phyloP scores from a whole-genome alignment of 1,139 yeast species.

The Arxiozyma bovina region DNA sequence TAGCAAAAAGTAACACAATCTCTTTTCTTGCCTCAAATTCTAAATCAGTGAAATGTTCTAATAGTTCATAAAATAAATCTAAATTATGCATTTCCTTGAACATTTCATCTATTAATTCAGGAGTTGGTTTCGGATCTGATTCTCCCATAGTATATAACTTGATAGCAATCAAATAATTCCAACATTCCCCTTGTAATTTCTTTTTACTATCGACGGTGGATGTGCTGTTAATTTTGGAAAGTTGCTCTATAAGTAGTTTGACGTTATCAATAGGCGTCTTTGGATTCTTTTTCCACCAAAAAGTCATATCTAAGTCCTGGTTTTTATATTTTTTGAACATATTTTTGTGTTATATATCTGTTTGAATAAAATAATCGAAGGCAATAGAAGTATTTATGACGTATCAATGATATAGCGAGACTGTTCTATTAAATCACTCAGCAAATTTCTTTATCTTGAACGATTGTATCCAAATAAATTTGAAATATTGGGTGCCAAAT shows the following conservation, averaged over 20 bases:
- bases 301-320: constrained; percentile 53
- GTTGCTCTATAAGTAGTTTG: constrained; percentile 63
- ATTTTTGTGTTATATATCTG: background rate
- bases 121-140: constrained; percentile 55
- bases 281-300: constrained; percentile 84
- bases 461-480: background rate
- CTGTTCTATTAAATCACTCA: background rate
- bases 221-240: constrained; percentile 36
- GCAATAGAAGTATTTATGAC: background rate
- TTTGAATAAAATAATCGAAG: background rate
- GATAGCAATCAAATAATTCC: constrained; percentile 58
- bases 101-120: constrained; percentile 63
- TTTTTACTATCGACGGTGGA: constrained; percentile 40
- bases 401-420: background rate
- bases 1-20: constrained; percentile 62
- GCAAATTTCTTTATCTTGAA: background rate
- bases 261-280: constrained; percentile 83
- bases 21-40: constrained; percentile 90
- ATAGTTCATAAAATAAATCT: constrained; percentile 56
- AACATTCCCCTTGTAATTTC: constrained; percentile 68
- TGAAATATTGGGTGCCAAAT: background rate
- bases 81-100: constrained; percentile 36
- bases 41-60: constrained; percentile 49
- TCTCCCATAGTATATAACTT: constrained; percentile 68
- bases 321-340: constrained; percentile 28